A percentile compares a stretch with the other conserved stretches of the same genome.
Evolutionary conservation across 2,329 filamentous ascomycete genomes (phyloP).

Genomic region (Beauveria sp.): DNA sequence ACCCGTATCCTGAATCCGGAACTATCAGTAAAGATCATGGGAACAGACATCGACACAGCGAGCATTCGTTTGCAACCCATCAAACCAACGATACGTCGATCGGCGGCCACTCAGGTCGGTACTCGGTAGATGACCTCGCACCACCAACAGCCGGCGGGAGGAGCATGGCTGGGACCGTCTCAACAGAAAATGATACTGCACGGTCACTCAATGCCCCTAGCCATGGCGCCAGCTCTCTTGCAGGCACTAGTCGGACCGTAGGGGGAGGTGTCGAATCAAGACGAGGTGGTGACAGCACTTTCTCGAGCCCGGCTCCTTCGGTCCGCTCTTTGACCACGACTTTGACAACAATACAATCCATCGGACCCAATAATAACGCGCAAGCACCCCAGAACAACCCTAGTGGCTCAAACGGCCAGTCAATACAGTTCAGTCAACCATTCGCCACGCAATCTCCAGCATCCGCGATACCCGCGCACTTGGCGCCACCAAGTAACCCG

Average conservation of each 20-base stretch:
- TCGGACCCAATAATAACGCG: constrained; percentile 51
- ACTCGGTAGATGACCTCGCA: constrained; percentile 50
- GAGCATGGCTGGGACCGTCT: constrained; percentile 70
- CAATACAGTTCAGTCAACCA: constrained; percentile 57
- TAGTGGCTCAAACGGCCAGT: constrained; percentile 28
- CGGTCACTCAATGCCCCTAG: constrained; percentile 70
- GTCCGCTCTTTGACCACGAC: constrained; percentile 76
- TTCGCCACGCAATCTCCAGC: constrained; percentile 58
- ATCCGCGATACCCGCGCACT: constrained; percentile 65
- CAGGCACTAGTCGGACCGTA: constrained; percentile 66
- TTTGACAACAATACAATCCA: constrained; percentile 76
- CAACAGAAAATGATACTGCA: constrained; percentile 72
- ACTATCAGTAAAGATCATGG: constrained; percentile 31
- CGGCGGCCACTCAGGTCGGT: constrained; percentile 47
- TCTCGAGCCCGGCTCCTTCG: constrained; percentile 75
- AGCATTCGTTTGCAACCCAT: constrained; percentile 48
- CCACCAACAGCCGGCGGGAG: constrained; percentile 58
- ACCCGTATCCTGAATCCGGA: constrained; percentile 84
- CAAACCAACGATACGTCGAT: constrained; percentile 49
- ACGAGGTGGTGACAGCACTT: constrained; percentile 67
- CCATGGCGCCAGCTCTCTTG: constrained; percentile 56
- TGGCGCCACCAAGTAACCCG: constrained; percentile 51
- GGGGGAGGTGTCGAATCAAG: constrained; percentile 59
- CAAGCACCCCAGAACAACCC: constrained; percentile 30
- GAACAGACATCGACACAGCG: constrained; percentile 28